These are phyloP conservation scores for Rosa hybrid DNA, from an alignment of 331 rosid genomes.

Conservation along the genomic window DNA sequence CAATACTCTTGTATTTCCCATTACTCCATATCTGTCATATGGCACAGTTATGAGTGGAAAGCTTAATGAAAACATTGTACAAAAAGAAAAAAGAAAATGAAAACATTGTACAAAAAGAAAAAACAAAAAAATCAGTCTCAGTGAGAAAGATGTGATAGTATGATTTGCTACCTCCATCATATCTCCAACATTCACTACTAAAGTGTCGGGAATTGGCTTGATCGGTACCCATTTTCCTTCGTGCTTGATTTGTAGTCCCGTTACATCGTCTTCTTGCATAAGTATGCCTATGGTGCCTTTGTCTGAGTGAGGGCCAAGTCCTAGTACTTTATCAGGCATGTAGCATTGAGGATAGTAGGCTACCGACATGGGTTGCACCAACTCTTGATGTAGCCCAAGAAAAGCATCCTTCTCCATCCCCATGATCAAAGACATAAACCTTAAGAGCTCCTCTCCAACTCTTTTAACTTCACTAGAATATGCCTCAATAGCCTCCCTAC, in stretches of 20 bases:
- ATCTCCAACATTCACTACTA: conserved; percentile 45
- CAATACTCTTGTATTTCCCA: conserved; percentile 29
- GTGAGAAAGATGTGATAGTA: background rate
- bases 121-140: too few relatives aligned
- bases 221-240: conserved; percentile 42
- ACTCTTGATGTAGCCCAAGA: conserved; percentile 31
- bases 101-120: too few relatives aligned
- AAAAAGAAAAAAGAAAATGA: too few relatives aligned
- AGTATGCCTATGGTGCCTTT: conserved; percentile 33
- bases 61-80: background rate
- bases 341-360: conserved; percentile 44
- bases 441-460: conserved; percentile 26
- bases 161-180: conserved; percentile 24
- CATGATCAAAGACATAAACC: conserved; percentile 33
- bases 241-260: conserved; percentile 34
- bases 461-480: conserved; percentile 34
- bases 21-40: conserved; percentile 27
- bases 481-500: conserved; percentile 13
- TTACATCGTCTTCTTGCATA: conserved; percentile 36
- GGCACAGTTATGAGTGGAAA: too few relatives aligned
- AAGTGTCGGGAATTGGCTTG: conserved; percentile 30
- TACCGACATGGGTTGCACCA: conserved; percentile 26
- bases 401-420: conserved; percentile 34
- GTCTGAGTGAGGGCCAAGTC: conserved; percentile 43
- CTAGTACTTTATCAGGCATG: conserved; percentile 34